Evolutionary conservation across 805 yeast genomes (phyloP), one percentile per base, ranked within the genome.

Genomic region (Yarrowia bubula): DNA sequence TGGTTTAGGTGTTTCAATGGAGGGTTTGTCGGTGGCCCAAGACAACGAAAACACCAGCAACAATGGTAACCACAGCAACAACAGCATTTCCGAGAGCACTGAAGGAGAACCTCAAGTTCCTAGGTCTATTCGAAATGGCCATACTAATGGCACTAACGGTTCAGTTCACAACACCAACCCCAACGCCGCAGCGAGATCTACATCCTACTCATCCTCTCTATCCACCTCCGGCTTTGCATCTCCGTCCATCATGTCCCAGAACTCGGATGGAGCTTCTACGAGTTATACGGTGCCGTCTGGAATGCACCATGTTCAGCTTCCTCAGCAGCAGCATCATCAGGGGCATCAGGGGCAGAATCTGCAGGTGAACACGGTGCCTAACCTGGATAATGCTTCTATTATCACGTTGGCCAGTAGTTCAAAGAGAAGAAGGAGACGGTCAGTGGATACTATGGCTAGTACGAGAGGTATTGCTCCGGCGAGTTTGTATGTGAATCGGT

Each of bases 351-450:
- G 33, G 61, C 55, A 38, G 13, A 57, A 39, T 8, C 57, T 39
- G 55, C 46, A 38, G 51, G 60, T 64, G 18, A 42, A 44, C 63
- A 15, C 53, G 32, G 64, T 50, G 17, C 57, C 60, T 53, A 66
- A 41, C 35, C 44, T 66, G 37, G 78, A 75, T 64, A 69, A 71
- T 4, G 78, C 78, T n/a, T 71, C 75, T 33, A 76, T 76, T 33
- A 68, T 75, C 65, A 76, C 78, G 13, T 70, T 76, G 17, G 78
- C 78, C 22, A 71, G 75, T 15, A 75, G 77, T 17, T 74, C 77
- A 17, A 75, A 75, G 60, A 70, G 66, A 41, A 18, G 71, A 32
- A 69, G 77, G 18, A 69, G 77, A 38, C 70, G 74, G 53, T 74
- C 77, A 7, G 68, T 75, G 17, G 78, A 76, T 65, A 76, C 78